These are phyloP conservation scores for Tricholoma hemisulphureum DNA, from an alignment of 768 basidiomycete species.

Conservation along the genomic window DNA sequence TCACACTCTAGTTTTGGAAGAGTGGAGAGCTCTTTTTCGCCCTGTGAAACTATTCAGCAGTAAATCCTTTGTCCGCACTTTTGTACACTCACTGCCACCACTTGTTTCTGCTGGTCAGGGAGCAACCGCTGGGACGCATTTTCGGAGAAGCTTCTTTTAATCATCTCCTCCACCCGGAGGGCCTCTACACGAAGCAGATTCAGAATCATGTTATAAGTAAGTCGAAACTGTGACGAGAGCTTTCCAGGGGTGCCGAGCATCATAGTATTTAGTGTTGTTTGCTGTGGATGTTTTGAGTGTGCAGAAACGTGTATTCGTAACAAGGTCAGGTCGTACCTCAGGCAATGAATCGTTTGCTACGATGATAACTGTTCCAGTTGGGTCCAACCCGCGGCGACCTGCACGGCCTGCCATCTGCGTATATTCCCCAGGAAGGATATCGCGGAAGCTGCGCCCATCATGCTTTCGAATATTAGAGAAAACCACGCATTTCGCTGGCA, in stretches of 20 bases:
- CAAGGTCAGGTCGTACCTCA: constrained; percentile 52
- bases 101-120: constrained; percentile 90
- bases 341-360: constrained; percentile 81
- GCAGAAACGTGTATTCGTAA: neutral
- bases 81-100: constrained; percentile 62
- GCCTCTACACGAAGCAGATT: constrained; percentile 96
- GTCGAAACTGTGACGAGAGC: constrained; percentile 91
- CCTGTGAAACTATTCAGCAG: constrained; percentile 40
- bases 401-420: constrained; percentile 99
- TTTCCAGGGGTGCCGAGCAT: constrained; percentile 93
- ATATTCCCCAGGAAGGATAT: constrained; percentile 88
- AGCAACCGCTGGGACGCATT: constrained; percentile 90
- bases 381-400: constrained; percentile 91
- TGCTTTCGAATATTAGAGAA: constrained; percentile 95
- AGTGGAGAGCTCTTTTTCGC: constrained; percentile 63
- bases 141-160: constrained; percentile 98
- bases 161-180: constrained; percentile 97
- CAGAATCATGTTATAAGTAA: constrained; percentile 99
- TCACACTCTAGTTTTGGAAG: constrained; percentile 68
- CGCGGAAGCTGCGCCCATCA: constrained; percentile 89
- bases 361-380: constrained; percentile 94
- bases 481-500: constrained; percentile 97
- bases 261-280: constrained; percentile 76
- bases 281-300: constrained; percentile 42
- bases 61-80: neutral